phyloP scores from a whole-genome alignment of 2,329 filamentous ascomycete species.

The Escovopsis sp. region DNA sequence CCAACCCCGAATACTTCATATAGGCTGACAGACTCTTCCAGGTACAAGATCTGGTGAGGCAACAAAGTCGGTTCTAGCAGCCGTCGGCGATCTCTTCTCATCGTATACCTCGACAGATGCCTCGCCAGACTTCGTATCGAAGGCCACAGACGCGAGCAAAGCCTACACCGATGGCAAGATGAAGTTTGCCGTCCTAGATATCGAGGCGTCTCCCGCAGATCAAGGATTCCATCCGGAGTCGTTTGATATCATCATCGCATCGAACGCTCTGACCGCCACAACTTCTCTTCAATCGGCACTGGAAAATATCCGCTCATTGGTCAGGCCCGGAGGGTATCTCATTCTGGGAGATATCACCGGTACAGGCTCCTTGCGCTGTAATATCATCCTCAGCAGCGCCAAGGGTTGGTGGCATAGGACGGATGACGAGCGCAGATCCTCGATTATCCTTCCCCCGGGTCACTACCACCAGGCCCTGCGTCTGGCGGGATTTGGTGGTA shows the following conservation, averaged over 20 bases:
- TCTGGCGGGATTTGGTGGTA: conserved; percentile 2
- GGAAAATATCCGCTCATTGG: neutral
- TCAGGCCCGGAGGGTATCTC: conserved; percentile 4
- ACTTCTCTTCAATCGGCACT: neutral
- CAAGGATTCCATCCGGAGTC: conserved; percentile 16
- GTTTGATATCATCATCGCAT: conserved; percentile 24
- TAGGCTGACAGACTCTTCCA: no score
- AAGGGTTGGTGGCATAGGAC: conserved; percentile 5
- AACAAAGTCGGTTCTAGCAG: conserved; percentile 20
- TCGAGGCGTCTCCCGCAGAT: conserved; percentile 7
- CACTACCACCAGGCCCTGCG: conserved; percentile 3
- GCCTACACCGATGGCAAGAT: conserved; percentile 3
- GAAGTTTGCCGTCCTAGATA: conserved; percentile 4
- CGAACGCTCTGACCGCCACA: conserved; percentile 10
- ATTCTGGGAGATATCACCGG: neutral
- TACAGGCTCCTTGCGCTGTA: neutral
- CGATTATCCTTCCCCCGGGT: neutral
- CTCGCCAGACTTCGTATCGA: conserved; percentile 22
- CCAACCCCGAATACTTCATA: no score
- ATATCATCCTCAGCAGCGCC: conserved; percentile 2
- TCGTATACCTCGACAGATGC: conserved; percentile 31
- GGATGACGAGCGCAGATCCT: neutral
- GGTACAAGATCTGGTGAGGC: conserved; percentile 17
- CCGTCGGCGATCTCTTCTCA: conserved; percentile 15
- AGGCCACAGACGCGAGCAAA: conserved; percentile 16